A percentile compares a stretch with the other conserved stretches of the same genome.
Conservation (phyloP, 176 grass and related monocot genomes). For the Oryza meridionalis region DNA sequence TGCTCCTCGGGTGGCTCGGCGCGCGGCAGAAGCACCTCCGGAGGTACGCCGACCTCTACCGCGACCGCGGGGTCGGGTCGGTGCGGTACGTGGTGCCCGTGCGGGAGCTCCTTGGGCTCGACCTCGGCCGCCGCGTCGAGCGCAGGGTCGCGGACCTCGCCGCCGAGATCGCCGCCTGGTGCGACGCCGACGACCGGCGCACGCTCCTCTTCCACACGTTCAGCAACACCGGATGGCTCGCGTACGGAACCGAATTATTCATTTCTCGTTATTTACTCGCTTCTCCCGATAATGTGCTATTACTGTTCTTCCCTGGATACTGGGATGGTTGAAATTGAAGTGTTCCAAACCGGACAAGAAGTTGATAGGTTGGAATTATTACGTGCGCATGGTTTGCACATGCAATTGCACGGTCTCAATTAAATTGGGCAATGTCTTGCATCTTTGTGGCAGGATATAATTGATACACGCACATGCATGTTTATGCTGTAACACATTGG, state of each 20-base stretch:
- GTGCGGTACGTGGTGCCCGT: conserved; percentile 83
- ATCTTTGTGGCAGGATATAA: neutral
- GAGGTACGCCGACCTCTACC: conserved; percentile 85
- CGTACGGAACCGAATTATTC: conserved; percentile 45
- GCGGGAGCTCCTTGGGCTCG: conserved; percentile 66
- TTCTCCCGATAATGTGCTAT: neutral
- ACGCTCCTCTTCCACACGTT: conserved; percentile 93
- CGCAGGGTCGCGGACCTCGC: conserved; percentile 66
- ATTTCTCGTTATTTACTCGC: neutral
- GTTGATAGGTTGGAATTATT: neutral
- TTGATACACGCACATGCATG: neutral
- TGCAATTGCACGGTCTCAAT: neutral
- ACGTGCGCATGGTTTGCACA: neutral
- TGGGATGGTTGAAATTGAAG: neutral
- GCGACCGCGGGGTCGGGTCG: conserved; percentile 64
- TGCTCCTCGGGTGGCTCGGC: conserved; percentile 94
- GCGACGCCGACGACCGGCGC: conserved; percentile 66
- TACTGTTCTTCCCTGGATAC: neutral
- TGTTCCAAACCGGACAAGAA: neutral
- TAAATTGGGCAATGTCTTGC: neutral
- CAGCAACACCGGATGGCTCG: conserved; percentile 98
- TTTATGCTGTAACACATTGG: conserved; percentile 24
- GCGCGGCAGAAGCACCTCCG: conserved; percentile 85
- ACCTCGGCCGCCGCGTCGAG: conserved; percentile 78
- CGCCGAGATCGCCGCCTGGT: conserved; percentile 72